A percentile compares a stretch with the other conserved stretches of the same genome.
Conservation (phyloP, 805 yeast species). For the Candida insectalens region DNA sequence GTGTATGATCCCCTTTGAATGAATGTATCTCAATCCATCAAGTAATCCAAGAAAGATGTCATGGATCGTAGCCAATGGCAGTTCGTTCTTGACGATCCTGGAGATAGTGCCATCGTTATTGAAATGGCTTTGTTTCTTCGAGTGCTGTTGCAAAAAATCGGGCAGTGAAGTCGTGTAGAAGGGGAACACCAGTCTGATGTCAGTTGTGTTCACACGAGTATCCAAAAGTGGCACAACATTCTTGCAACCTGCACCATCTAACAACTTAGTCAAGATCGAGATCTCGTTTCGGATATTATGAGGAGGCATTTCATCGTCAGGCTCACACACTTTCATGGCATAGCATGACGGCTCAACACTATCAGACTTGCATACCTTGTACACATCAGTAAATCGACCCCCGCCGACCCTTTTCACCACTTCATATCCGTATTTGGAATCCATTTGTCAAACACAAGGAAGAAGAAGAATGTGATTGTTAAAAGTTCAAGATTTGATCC, state of each 20-base stretch:
- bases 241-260: conserved; percentile 1
- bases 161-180: conserved; percentile 26
- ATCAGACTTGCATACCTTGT: conserved; percentile 4
- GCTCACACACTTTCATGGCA: conserved; percentile 40
- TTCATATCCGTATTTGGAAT: conserved; percentile 9
- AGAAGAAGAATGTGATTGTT: too few species aligned
- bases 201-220: conserved; percentile 16
- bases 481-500: too few species aligned
- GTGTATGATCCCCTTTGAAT: conserved; percentile 54
- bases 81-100: conserved; percentile 7
- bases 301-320: conserved; percentile 44
- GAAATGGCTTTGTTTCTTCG: conserved; percentile 22
- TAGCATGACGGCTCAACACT: conserved; percentile 8
- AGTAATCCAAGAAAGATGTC: conserved; percentile 28
- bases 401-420: conserved; percentile 24
- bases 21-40: conserved; percentile 52
- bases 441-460: background rate
- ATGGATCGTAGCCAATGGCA: conserved; percentile 8
- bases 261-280: conserved; percentile 22
- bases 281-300: conserved; percentile 41
- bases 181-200: conserved; percentile 34
- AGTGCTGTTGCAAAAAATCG: conserved; percentile 22
- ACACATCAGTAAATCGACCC: conserved; percentile 37
- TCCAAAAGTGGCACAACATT: conserved; percentile 12
- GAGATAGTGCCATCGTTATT: conserved; percentile 10